Base-by-base conservation (phyloP, 2,329 filamentous ascomycete species). In the Helicocarpus griseus region DNA sequence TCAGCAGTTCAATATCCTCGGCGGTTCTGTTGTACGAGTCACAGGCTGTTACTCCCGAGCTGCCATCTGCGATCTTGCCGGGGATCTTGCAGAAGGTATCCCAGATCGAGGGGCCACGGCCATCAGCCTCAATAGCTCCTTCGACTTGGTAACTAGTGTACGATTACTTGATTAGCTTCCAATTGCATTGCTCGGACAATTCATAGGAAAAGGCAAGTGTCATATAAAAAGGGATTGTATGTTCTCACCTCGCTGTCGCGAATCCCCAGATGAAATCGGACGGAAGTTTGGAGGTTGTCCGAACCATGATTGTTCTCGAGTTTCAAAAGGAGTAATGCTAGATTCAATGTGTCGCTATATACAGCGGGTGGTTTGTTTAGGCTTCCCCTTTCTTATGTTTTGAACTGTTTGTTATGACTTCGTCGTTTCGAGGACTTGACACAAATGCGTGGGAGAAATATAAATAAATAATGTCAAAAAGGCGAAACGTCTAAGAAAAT, bases 61-160 rank as follows among this genome's bases (percentile, higher is more conserved):
- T 82, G 53, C 81, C 84, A 61, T 87, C 86, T 51, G 87, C 87
- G 61, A 93, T 89, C 71, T 93, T 94, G 62, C 87, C 87, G 5
- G 85, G 82, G 50, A 81, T 84, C 56, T 79, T 79, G 71, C 86
- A 90, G 73, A 94, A 94, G n/a, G 80, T 84, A 70, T 95, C 89
- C 89, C 89, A 94, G 68, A 94, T 93, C 55, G 85, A 88, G 50
- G 87, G 83, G 21, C 80, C 85, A 57, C 88, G 86, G 57, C 88
- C 89, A 65, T 91, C 88, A 63, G 84, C 79, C 45, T 85, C 74
- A 36, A 78, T 75, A 45, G 82, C 82, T 53, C 89, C 89, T 74
- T 95, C 89, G 60, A 95, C 86, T 68, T 95, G 88, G 74, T 93
- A 94, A 65, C 88, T 93, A 64, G 4, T 22, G 5, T n/a, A 29